These are phyloP conservation scores for Pestalotiopsis sp. DNA, from an alignment of 2,329 filamentous ascomycete genomes.

Conservation along the genomic window DNA sequence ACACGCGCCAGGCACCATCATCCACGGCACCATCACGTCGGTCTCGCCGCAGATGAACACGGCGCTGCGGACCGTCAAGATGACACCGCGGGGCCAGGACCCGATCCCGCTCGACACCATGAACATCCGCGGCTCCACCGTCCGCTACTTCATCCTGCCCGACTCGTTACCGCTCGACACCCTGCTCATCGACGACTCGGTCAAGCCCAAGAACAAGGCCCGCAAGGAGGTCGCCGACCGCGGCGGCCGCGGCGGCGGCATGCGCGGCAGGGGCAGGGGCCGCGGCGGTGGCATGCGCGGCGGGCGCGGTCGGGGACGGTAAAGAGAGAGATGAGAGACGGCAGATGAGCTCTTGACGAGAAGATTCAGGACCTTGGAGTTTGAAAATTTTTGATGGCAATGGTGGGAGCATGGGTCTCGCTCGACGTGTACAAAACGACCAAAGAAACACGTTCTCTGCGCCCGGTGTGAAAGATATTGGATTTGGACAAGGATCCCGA, in stretches of 20 bases:
- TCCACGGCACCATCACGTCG: conserved; percentile 95
- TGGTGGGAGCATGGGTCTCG: neutral
- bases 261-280: conserved; percentile 48
- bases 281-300: conserved; percentile 28
- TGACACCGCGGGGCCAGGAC: conserved; percentile 88
- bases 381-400: neutral
- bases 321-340: neutral
- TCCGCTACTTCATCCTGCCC: conserved; percentile 95
- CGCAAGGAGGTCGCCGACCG: conserved; percentile 80
- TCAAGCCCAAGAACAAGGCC: conserved; percentile 99
- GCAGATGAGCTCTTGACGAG: neutral
- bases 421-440: neutral
- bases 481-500: neutral
- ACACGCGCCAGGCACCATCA: conserved; percentile 73
- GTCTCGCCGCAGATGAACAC: conserved; percentile 99
- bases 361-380: neutral
- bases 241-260: conserved; percentile 57
- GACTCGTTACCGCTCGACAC: conserved; percentile 95
- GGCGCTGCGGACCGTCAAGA: conserved; percentile 91
- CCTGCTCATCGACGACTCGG: conserved; percentile 91
- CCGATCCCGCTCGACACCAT: conserved; percentile 90
- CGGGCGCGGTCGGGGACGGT: neutral
- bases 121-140: conserved; percentile 94
- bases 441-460: neutral
- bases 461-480: neutral